phyloP scores from a whole-genome alignment of 805 yeast species.

The Kuraishia molischiana region DNA sequence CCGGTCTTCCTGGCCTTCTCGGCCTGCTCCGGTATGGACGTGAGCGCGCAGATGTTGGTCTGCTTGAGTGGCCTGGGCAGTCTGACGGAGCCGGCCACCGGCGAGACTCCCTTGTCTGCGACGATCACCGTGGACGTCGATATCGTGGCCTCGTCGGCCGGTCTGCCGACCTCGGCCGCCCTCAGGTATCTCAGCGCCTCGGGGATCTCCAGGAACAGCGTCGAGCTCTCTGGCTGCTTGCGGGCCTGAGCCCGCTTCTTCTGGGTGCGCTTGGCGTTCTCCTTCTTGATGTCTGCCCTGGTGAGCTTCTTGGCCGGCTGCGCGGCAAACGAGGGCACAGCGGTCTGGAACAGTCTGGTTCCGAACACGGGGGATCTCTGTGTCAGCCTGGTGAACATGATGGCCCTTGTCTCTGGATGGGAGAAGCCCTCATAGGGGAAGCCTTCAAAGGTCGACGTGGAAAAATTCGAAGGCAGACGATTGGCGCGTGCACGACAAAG shows the following conservation, averaged over 20 bases:
- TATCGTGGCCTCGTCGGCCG: constrained; percentile 60
- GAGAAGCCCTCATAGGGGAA: too few relatives aligned
- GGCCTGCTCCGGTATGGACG: constrained; percentile 42
- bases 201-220: constrained; percentile 63
- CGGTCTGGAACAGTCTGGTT: neutral
- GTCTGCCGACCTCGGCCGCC: constrained; percentile 87
- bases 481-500: too few relatives aligned
- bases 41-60: constrained; percentile 59
- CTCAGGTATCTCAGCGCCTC: constrained; percentile 69
- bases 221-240: constrained; percentile 35
- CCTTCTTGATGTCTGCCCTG: constrained; percentile 1
- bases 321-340: neutral
- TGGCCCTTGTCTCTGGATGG: too few relatives aligned
- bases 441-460: too few relatives aligned
- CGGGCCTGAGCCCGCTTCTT: constrained; percentile 23
- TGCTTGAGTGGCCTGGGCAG: constrained; percentile 67
- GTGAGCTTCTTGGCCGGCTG: constrained; percentile 1
- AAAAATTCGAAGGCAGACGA: too few relatives aligned
- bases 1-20: constrained; percentile 48
- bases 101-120: constrained; percentile 70
- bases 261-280: constrained; percentile 11
- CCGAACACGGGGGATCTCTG: neutral
- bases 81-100: constrained; percentile 59
- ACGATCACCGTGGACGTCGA: constrained; percentile 54
- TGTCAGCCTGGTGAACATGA: neutral